A percentile compares a stretch with the other conserved stretches of the same genome.
Conservation (phyloP, 768 basidiomycete genomes). For the Serendipita indica region DNA sequence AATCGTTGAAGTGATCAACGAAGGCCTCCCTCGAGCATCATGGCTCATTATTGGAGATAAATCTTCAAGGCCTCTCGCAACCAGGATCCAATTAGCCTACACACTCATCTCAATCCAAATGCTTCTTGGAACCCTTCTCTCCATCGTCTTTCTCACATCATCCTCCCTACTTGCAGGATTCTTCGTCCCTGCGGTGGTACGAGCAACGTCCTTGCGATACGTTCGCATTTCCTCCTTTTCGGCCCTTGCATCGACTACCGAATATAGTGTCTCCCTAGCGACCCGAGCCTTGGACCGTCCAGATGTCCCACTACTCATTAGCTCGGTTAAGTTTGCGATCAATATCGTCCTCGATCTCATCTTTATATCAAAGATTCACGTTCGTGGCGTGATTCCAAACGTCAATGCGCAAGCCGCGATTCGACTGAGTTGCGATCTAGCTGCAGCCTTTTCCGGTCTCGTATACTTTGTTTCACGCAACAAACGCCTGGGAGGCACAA, state of each 20-base stretch:
- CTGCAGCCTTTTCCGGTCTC: constrained; percentile 13
- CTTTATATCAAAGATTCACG: constrained; percentile 15
- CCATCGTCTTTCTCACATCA: constrained; percentile 14
- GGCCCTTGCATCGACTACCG: constrained; percentile 12
- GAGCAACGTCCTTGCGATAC: constrained; percentile 13
- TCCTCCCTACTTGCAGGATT: constrained; percentile 13
- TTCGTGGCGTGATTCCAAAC: constrained; percentile 10
- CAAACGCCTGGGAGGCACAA: not conserved
- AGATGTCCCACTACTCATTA: constrained; percentile 16
- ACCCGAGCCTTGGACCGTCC: constrained; percentile 16
- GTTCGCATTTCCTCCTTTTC: constrained; percentile 15
- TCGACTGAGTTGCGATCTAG: constrained; percentile 14
- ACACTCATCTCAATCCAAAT: constrained; percentile 16
- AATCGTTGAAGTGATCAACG: constrained; percentile 16
- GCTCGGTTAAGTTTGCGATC: constrained; percentile 1
- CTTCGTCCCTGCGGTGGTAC: constrained; percentile 15
- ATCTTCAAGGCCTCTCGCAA: not conserved
- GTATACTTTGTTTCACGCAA: constrained; percentile 13
- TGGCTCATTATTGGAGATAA: constrained; percentile 14
- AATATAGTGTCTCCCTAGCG: constrained; percentile 10
- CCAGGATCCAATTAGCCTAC: constrained; percentile 10
- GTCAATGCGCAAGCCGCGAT: constrained; percentile 15
- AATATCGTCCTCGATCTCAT: constrained; percentile 17
- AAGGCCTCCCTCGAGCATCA: constrained; percentile 16
- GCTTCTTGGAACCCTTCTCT: constrained; percentile 14